Percentiles rank a stretch among this genome's conserved stretches.
Evolutionary conservation across 2,329 filamentous ascomycete species (phyloP).

Genomic region (Taxawa tesnikishii): DNA sequence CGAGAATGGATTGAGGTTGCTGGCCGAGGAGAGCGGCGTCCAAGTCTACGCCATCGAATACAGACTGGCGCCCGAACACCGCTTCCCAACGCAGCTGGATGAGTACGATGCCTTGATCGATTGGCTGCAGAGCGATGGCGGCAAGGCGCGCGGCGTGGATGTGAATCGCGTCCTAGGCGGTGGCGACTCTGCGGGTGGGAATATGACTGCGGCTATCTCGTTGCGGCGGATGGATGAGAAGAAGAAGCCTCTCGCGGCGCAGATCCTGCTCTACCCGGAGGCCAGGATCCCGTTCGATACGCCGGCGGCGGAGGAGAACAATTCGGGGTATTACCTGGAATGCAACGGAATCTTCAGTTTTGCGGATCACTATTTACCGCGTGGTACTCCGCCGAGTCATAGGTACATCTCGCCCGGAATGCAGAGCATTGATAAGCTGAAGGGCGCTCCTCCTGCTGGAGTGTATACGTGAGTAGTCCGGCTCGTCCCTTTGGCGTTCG

Average conservation of each 20-base stretch:
- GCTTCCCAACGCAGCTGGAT: conserved; percentile 21
- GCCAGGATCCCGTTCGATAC: conserved; percentile 21
- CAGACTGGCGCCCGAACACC: conserved; percentile 20
- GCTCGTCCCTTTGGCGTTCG: neutral
- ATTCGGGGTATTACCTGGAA: conserved; percentile 21
- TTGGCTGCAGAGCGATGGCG: conserved; percentile 15
- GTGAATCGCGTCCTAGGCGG: conserved; percentile 17
- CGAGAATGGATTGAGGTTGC: conserved; percentile 22
- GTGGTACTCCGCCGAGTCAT: conserved; percentile 12
- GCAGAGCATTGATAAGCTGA: conserved; percentile 14
- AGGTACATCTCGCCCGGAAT: conserved; percentile 20
- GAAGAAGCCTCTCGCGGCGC: conserved; percentile 14
- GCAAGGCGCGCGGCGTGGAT: conserved; percentile 15
- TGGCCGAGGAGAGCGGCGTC: conserved; percentile 16
- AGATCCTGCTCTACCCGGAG: conserved; percentile 24
- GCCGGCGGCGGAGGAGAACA: conserved; percentile 20
- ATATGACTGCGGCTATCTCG: conserved; percentile 21
- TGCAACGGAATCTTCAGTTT: conserved; percentile 24
- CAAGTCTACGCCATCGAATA: conserved; percentile 22
- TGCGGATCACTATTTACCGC: conserved; percentile 20
- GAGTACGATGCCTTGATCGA: conserved; percentile 21
- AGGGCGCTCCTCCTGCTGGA: conserved; percentile 14
- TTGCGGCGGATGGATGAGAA: conserved; percentile 17
- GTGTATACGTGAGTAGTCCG: conserved; percentile 15
- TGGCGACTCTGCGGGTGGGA: conserved; percentile 23